Evolutionary conservation across 495 filamentous ascomycete genomes (phyloP).

Genomic region (Penicillium maclennaniae): DNA sequence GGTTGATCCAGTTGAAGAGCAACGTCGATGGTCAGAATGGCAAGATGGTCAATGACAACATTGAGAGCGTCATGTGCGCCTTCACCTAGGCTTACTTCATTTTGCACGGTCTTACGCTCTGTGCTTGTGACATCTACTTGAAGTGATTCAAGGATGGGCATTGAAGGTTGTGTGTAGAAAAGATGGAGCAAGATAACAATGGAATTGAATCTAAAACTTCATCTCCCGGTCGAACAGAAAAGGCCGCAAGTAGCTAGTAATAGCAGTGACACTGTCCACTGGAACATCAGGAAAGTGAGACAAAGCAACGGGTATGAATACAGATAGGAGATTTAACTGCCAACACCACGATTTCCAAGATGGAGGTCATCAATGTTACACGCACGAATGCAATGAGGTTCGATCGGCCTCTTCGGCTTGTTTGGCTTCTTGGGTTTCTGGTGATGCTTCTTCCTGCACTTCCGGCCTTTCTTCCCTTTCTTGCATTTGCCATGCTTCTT

Average conservation of each 20-base stretch:
- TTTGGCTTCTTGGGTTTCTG: not conserved
- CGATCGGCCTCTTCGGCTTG: not conserved
- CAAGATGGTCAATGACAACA: no score
- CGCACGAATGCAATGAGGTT: constrained; percentile 6
- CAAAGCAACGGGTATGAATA: not conserved
- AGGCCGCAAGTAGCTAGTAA: not conserved
- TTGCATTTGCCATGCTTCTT: constrained; percentile 13
- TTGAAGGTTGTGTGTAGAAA: no score
- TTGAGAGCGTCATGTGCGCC: no score
- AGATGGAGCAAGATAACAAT: not conserved
- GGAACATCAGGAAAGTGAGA: not conserved
- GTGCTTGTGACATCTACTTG: no score
- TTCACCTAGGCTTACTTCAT: no score
- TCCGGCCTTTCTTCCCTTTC: constrained; percentile 15
- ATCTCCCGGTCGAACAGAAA: no score
- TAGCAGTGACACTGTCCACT: not conserved
- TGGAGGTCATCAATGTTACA: constrained; percentile 20
- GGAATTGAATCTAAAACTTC: not conserved
- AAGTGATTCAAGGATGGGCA: no score
- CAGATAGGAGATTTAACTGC: constrained; percentile 3
- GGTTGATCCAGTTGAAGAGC: no score
- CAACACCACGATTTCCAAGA: constrained; percentile 7
- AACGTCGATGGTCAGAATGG: no score
- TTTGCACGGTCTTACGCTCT: no score
- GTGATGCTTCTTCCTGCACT: constrained; percentile 15